These are phyloP conservation scores for Pseudonectria buxi DNA, from an alignment of 2,329 filamentous ascomycete genomes.

Conservation along the genomic window DNA sequence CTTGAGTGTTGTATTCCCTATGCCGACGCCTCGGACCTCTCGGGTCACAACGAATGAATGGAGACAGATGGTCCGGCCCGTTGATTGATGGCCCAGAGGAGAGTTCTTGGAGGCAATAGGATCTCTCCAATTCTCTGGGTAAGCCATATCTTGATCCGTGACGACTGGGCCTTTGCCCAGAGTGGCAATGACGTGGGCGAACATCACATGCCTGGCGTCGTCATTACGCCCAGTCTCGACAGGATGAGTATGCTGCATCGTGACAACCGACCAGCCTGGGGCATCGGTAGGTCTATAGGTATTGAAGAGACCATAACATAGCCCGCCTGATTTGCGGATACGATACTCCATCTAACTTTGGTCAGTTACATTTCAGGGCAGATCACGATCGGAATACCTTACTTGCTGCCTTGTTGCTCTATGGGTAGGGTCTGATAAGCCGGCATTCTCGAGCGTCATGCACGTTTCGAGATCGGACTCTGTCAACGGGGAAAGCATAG, in stretches of 20 bases:
- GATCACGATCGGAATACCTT: conserved; percentile 10
- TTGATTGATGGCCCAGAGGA: conserved; percentile 61
- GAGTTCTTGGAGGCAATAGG: conserved; percentile 34
- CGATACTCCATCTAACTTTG: conserved; percentile 25
- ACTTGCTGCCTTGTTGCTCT: conserved; percentile 50
- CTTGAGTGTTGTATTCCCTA: conserved; percentile 68
- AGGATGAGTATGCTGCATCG: conserved; percentile 41
- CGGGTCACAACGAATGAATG: conserved; percentile 79
- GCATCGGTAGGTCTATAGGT: conserved; percentile 45
- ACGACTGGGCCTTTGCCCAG: conserved; percentile 57
- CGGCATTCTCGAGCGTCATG: conserved; percentile 47
- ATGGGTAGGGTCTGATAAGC: conserved; percentile 43
- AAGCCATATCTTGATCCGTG: conserved; percentile 69
- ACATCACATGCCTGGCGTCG: conserved; percentile 46
- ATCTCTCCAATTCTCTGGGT: conserved; percentile 60
- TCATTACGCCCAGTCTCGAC: conserved; percentile 44
- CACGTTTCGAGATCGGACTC: conserved; percentile 57
- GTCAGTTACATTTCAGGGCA: conserved; percentile 2
- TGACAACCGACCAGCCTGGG: conserved; percentile 44
- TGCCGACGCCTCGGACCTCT: conserved; percentile 63
- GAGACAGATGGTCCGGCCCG: conserved; percentile 67
- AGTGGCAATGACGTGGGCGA: conserved; percentile 74
- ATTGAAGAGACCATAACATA: conserved; percentile 75
- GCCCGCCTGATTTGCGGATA: conserved; percentile 40
- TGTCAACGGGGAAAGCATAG: conserved; percentile 59